Evolutionary conservation across 2,329 filamentous ascomycete genomes (phyloP), one percentile per base, ranked within the genome.

Genomic region (Ascochyta lentis): DNA sequence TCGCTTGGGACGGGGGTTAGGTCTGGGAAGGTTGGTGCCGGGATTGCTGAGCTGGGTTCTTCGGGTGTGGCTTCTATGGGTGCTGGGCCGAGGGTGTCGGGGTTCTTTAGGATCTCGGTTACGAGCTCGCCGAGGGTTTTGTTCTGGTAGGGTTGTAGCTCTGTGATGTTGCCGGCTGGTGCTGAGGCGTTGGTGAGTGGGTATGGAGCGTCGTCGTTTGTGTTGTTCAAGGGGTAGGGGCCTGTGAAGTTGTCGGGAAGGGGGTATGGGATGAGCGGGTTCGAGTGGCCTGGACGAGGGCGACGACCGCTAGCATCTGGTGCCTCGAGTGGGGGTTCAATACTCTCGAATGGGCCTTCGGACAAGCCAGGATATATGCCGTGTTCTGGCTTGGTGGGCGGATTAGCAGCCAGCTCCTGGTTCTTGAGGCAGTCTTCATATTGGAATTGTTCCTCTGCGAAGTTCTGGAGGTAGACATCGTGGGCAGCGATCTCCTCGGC

Each of bases 101-200:
- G 41, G 31, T 46, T 12, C 1, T 26, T 40, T 8, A 55, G 3
- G 19, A 50, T 55, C 5, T 50, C 41, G 15, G 12, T 19, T 4
- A 55, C 37, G 5, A 55, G 46, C 53, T 55, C 47, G 42, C 47
- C 48, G 12, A 56, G 43, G 3, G 53, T 56, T 13, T 56, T 47
- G 15, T 56, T 48, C n/a, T 45, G 23, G 13, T 56, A 56, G 3
- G 53, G 53, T 6, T 39, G 48, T 6, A 56, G 7, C n/a, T 45
- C 41, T 12, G 23, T 39, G 2, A 9, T 1, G 26, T 48, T 31
- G 12, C 6, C 31, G 7, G 16, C 22, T 3, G 26, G 33, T 31
- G 13, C 6, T 15, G 44, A 42, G 6, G 23, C 16, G 24, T 49
- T 42, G 13, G 6, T 4, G 13, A 38, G 13, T 12, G 16, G 37